Conservation (phyloP, 495 filamentous ascomycete genomes). For the Talaromyces liani region DNA sequence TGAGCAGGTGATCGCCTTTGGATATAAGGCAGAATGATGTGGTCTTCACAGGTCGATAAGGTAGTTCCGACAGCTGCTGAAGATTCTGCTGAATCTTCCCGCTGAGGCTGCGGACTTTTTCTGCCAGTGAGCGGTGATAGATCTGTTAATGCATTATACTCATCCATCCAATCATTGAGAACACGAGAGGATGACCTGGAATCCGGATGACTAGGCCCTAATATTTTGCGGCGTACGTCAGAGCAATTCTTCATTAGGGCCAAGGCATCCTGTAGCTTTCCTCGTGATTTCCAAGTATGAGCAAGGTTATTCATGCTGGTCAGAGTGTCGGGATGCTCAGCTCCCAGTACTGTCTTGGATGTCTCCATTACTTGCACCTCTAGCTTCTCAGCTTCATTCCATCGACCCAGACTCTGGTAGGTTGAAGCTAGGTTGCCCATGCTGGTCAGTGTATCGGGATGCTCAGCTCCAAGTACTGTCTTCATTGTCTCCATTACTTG, state of each 20-base stretch:
- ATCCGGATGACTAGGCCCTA: slow-evolving; percentile 9
- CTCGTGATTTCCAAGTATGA: too few species aligned
- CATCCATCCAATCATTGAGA: neutral
- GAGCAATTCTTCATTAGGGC: slow-evolving; percentile 9
- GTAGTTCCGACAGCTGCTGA: neutral
- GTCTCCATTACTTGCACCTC: too few species aligned
- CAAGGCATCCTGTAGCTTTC: too few species aligned
- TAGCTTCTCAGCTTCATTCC: too few species aligned
- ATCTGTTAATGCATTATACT: neutral
- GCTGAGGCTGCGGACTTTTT: neutral
- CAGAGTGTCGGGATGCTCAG: too few species aligned
- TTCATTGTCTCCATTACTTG: too few species aligned
- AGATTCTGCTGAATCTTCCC: neutral
- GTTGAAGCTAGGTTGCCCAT: too few species aligned
- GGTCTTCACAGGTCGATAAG: neutral
- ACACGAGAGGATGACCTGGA: slow-evolving; percentile 8
- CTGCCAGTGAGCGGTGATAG: neutral
- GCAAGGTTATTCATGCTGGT: too few species aligned
- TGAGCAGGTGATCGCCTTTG: neutral
- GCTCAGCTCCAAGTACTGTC: too few species aligned
- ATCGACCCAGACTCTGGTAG: too few species aligned
- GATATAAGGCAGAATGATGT: neutral
- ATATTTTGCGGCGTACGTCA: neutral
- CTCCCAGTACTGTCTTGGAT: too few species aligned
- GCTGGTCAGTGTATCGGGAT: too few species aligned